These are phyloP conservation scores for Fusarium oligoseptatum DNA, from an alignment of 2,329 filamentous ascomycete genomes.

Conservation along the genomic window DNA sequence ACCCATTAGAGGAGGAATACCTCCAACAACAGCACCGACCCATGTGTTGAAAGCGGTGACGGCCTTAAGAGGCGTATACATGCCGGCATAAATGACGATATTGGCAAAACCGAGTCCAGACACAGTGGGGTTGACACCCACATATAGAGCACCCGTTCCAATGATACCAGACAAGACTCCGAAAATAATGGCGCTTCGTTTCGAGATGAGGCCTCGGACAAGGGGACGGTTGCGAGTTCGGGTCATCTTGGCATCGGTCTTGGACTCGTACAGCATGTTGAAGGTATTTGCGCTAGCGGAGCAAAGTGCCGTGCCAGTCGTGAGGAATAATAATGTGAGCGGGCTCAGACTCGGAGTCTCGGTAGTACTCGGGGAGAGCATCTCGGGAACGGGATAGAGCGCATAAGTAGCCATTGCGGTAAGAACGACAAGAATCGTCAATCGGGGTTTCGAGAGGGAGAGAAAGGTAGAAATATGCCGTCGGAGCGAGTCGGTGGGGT, in stretches of 20 bases:
- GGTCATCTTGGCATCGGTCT: slow-evolving; percentile 91
- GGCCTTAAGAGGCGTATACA: slow-evolving; percentile 94
- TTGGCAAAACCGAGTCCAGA: slow-evolving; percentile 87
- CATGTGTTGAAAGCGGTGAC: slow-evolving; percentile 91
- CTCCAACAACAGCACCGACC: slow-evolving; percentile 92
- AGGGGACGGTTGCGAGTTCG: slow-evolving; percentile 93
- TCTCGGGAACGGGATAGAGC: slow-evolving; percentile 90
- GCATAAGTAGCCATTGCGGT: slow-evolving; percentile 93
- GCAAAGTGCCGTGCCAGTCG: slow-evolving; percentile 87
- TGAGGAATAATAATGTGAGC: slow-evolving; percentile 92
- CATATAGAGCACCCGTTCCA: slow-evolving; percentile 82
- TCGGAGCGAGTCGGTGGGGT: slow-evolving; percentile 64
- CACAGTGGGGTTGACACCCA: slow-evolving; percentile 94
- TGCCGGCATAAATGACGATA: slow-evolving; percentile 88
- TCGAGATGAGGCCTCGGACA: slow-evolving; percentile 82
- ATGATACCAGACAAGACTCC: slow-evolving; percentile 78
- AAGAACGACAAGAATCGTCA: slow-evolving; percentile 91
- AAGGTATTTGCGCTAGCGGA: slow-evolving; percentile 93
- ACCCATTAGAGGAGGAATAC: slow-evolving; percentile 96
- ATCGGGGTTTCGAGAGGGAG: slow-evolving; percentile 93
- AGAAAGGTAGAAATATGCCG: slow-evolving; percentile 85
- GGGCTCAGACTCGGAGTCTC: slow-evolving; percentile 87
- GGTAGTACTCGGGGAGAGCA: slow-evolving; percentile 76
- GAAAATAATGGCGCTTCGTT: slow-evolving; percentile 80
- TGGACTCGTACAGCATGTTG: slow-evolving; percentile 96